phyloP scores from a whole-genome alignment of 2,329 filamentous ascomycete genomes.

The Cladophialophora chaetospira region DNA sequence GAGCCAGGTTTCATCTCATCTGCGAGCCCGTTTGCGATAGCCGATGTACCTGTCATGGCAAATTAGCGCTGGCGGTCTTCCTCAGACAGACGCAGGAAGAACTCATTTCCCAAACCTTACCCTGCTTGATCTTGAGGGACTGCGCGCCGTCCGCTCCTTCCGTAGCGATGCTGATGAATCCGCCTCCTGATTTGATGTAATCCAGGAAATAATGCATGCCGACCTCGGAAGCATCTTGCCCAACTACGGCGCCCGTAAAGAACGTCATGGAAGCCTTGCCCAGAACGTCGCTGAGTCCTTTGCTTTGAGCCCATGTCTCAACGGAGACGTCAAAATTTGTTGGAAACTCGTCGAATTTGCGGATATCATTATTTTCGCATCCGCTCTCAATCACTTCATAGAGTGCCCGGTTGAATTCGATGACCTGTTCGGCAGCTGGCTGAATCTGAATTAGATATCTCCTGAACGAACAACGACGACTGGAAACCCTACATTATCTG shows the following conservation, averaged over 20 bases:
- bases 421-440: constrained; percentile 4
- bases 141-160: constrained; percentile 57
- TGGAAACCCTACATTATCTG: constrained; percentile 10
- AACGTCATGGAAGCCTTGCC: constrained; percentile 8
- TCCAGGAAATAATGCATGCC: constrained; percentile 57
- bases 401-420: constrained; percentile 8
- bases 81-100: background rate
- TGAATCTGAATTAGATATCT: background rate
- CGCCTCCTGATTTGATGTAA: constrained; percentile 56
- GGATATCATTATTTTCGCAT: constrained; percentile 11
- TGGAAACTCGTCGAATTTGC: constrained; percentile 8
- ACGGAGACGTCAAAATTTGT: constrained; percentile 15
- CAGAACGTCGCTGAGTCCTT: constrained; percentile 4
- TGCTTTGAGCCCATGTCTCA: constrained; percentile 16
- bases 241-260: constrained; percentile 45
- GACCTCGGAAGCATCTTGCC: constrained; percentile 51
- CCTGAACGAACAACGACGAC: background rate
- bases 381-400: constrained; percentile 8
- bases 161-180: constrained; percentile 54
- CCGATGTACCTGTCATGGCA: constrained; percentile 16
- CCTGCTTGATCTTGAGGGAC: constrained; percentile 51
- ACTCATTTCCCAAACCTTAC: constrained; percentile 45
- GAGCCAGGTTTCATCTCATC: constrained; percentile 19
- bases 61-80: background rate
- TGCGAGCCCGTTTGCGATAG: constrained; percentile 20